These are phyloP conservation scores for Podila verticillata DNA, from an alignment of 192 early-diverging fungal genomes.

Conservation along the genomic window DNA sequence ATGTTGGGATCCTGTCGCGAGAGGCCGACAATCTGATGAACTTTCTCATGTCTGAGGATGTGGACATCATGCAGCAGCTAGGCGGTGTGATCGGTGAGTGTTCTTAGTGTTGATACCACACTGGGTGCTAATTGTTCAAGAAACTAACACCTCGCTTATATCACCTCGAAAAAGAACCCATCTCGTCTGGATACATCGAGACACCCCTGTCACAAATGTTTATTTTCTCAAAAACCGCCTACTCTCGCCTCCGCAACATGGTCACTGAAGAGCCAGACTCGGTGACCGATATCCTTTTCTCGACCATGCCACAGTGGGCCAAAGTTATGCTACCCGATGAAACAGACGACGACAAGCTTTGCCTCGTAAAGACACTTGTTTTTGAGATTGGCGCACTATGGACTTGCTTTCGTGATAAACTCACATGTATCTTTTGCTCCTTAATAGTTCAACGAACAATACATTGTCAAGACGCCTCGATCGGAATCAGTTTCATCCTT, in stretches of 20 bases:
- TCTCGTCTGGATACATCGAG: slow-evolving; percentile 42
- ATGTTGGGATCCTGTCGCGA: slow-evolving; percentile 20
- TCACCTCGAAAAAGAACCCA: slow-evolving; percentile 20
- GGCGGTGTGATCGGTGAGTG: slow-evolving; percentile 42
- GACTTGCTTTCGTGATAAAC: neutral
- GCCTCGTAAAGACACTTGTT: slow-evolving; percentile 11
- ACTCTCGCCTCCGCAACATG: slow-evolving; percentile 28
- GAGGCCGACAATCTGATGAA: slow-evolving; percentile 38
- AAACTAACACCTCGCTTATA: neutral
- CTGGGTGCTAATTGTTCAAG: too few species aligned
- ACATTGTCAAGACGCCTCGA: slow-evolving; percentile 46
- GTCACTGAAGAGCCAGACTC: slow-evolving; percentile 39
- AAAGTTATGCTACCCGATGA: slow-evolving; percentile 16
- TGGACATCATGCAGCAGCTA: slow-evolving; percentile 34
- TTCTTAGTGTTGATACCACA: too few species aligned
- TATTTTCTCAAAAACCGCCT: slow-evolving; percentile 31
- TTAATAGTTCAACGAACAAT: slow-evolving; percentile 46
- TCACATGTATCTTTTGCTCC: neutral
- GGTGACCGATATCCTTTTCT: slow-evolving; percentile 26
- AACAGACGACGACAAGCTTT: slow-evolving; percentile 7
- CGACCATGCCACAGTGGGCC: slow-evolving; percentile 15
- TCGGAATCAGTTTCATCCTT: slow-evolving; percentile 9
- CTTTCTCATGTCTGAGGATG: slow-evolving; percentile 34
- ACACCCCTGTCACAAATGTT: slow-evolving; percentile 40
- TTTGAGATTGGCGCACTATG: neutral